These are phyloP conservation scores for Hemisphaericaspora lyxosophila DNA, from an alignment of 1,139 yeast species.

Conservation along the genomic window DNA sequence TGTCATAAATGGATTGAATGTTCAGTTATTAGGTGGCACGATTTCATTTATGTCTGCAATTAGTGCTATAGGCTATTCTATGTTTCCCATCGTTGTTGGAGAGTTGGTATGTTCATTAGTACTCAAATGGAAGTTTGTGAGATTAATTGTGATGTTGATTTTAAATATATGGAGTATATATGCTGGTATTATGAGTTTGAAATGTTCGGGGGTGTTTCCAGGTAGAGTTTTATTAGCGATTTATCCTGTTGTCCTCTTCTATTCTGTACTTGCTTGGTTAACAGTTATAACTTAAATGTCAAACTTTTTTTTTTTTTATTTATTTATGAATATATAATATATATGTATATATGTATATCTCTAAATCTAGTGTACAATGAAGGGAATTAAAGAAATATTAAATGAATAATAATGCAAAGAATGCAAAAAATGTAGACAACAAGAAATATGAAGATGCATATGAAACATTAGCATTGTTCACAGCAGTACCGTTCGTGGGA, in stretches of 20 bases:
- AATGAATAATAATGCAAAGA: neutral
- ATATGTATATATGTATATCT: neutral
- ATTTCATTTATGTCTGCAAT: conserved; percentile 73
- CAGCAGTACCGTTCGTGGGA: neutral
- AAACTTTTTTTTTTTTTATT: neutral
- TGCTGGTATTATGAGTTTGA: conserved; percentile 64
- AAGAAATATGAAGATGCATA: neutral
- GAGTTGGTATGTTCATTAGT: conserved; percentile 60
- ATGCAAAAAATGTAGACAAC: neutral
- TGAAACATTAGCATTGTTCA: neutral
- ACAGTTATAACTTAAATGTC: conserved; percentile 60
- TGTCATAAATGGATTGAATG: conserved; percentile 61
- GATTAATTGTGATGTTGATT: conserved; percentile 53
- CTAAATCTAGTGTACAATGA: neutral
- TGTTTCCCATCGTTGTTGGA: conserved; percentile 74
- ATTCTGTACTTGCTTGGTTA: conserved; percentile 73
- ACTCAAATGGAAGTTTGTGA: conserved; percentile 48
- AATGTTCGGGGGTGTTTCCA: conserved; percentile 67
- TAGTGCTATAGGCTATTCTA: conserved; percentile 77
- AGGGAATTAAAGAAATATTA: neutral
- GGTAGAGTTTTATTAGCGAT: conserved; percentile 72
- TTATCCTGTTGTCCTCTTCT: conserved; percentile 77
- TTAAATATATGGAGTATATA: conserved; percentile 73
- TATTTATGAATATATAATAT: neutral
- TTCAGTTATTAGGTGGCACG: conserved; percentile 73